These are phyloP conservation scores for Begonia fuchsioides DNA, from an alignment of 306 rosid genomes.

Conservation along the genomic window DNA sequence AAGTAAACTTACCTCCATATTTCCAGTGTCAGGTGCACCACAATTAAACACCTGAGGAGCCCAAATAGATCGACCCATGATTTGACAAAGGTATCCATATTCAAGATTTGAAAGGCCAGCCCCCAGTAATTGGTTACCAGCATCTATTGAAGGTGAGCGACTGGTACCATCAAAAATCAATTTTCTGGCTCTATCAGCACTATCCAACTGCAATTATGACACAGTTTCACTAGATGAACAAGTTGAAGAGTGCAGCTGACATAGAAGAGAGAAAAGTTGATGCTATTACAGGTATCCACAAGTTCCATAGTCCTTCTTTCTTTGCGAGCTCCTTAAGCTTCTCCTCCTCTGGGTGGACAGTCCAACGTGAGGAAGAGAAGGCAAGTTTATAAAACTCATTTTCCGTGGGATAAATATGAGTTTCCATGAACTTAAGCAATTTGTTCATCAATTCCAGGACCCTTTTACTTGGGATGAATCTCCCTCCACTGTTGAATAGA, in stretches of 20 bases:
- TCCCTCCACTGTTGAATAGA: constrained; percentile 36
- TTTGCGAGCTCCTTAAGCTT: constrained; percentile 76
- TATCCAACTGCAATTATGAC: constrained; percentile 61
- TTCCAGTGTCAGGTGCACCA: constrained; percentile 93
- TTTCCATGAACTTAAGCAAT: constrained; percentile 71
- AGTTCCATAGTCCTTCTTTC: constrained; percentile 94
- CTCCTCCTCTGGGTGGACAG: constrained; percentile 86
- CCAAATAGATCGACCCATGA: constrained; percentile 91
- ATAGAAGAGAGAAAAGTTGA: constrained; percentile 8
- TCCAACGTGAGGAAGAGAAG: constrained; percentile 71
- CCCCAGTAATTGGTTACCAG: constrained; percentile 49
- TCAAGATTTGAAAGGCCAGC: constrained; percentile 94
- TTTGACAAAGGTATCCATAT: constrained; percentile 93
- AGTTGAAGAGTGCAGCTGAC: too few relatives aligned
- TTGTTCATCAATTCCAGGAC: constrained; percentile 43
- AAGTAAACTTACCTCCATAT: constrained; percentile 73
- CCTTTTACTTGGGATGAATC: constrained; percentile 48
- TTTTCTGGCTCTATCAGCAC: constrained; percentile 78
- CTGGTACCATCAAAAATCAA: constrained; percentile 40
- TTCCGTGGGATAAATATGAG: constrained; percentile 81
- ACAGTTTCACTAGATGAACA: neutral
- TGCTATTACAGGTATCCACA: constrained; percentile 77
- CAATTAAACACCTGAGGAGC: constrained; percentile 95
- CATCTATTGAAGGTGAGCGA: constrained; percentile 21
- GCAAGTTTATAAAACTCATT: constrained; percentile 71